Base-by-base conservation (phyloP, 2,329 filamentous ascomycete genomes). In the Grosmannia serpens region DNA sequence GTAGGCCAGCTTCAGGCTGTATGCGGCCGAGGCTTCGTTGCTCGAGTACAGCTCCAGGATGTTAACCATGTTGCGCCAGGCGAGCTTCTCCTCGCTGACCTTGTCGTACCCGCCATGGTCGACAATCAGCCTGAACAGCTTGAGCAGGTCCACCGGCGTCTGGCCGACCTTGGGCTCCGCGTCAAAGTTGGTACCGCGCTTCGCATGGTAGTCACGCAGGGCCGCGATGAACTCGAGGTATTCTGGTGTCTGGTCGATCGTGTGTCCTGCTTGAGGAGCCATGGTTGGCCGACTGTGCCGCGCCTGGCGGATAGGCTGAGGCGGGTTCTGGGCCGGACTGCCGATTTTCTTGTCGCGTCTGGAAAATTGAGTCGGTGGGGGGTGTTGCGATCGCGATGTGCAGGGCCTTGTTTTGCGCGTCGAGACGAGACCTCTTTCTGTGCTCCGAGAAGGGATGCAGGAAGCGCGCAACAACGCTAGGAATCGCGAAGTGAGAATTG, bases 21-120 rank as follows among this genome's bases (percentile, higher is more conserved):
- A 95, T 17, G 89, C 90, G 60, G 90, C 84, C n/a, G 89, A 89
- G 8, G 89, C 80, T 62, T 89, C 84, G 68, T 92, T 91, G 66
- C 81, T 79, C 58, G 84, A 85, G 67, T 84, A 84, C 62, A 91
- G 82, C 55, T 88, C 83, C 59, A 95, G 86, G 65, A 91, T 85
- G 57, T 85, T 79, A 15, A 87, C 88, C 66, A 95, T 80, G 65
- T 84, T 84, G 63, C 89, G 83, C 91, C 91, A 96, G 56, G 88
- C 87, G 63, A 95, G 80, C 75, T 92, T 94, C 70, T 92, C 84
- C 73, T 83, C 86, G 62, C 82, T 91, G 69, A 92, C 83, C 69
- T 86, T 86, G 72, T 95, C 91, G 70, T 96, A 96, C 60, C 91
- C 91, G 57, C 91, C 91, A 65, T 85, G 84, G 26, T 81, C 81